Percentiles rank a stretch among this genome's conserved stretches.
Evolutionary conservation across 2,329 filamentous ascomycete species (phyloP).

Genomic region (Alternaria rosae): DNA sequence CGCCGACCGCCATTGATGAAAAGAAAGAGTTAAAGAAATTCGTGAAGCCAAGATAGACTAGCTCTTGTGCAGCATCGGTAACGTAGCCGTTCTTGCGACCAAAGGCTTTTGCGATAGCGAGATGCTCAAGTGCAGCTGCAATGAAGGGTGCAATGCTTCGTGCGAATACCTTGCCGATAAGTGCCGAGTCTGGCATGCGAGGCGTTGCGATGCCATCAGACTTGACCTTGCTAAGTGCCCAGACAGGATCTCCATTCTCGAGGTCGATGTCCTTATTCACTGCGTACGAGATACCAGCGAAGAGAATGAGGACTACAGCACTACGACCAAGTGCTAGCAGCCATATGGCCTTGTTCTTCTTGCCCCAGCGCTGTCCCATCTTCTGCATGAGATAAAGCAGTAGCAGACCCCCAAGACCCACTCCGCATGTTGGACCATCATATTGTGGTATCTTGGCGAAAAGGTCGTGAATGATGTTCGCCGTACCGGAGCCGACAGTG

Average conservation of each 20-base stretch:
- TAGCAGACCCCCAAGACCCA: slow-evolving; percentile 66
- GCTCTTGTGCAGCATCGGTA: slow-evolving; percentile 70
- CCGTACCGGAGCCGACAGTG: slow-evolving; percentile 60
- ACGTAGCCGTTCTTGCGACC: slow-evolving; percentile 68
- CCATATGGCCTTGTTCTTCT: slow-evolving; percentile 65
- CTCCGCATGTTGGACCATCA: slow-evolving; percentile 65
- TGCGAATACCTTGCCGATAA: slow-evolving; percentile 63
- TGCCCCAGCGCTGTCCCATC: slow-evolving; percentile 66
- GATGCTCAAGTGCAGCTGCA: slow-evolving; percentile 68
- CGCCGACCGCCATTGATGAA: slow-evolving; percentile 69
- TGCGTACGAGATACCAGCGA: slow-evolving; percentile 68
- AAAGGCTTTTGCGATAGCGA: slow-evolving; percentile 70
- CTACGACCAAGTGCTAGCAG: slow-evolving; percentile 67
- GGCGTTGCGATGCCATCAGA: slow-evolving; percentile 63
- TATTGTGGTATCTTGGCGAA: slow-evolving; percentile 64
- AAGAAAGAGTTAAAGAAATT: slow-evolving; percentile 73
- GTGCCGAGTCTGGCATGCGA: slow-evolving; percentile 54
- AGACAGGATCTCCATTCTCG: slow-evolving; percentile 57
- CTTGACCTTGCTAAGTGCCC: slow-evolving; percentile 65
- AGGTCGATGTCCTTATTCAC: slow-evolving; percentile 61
- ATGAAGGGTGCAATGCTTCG: slow-evolving; percentile 68
- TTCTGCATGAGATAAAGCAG: slow-evolving; percentile 65
- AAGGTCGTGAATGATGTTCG: slow-evolving; percentile 66
- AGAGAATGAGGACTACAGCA: slow-evolving; percentile 67
- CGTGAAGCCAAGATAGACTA: slow-evolving; percentile 68